A percentile compares a stretch with the other conserved stretches of the same genome.
Conservation (phyloP, 2,329 filamentous ascomycete species). For the Tricladium varicosporioides region DNA sequence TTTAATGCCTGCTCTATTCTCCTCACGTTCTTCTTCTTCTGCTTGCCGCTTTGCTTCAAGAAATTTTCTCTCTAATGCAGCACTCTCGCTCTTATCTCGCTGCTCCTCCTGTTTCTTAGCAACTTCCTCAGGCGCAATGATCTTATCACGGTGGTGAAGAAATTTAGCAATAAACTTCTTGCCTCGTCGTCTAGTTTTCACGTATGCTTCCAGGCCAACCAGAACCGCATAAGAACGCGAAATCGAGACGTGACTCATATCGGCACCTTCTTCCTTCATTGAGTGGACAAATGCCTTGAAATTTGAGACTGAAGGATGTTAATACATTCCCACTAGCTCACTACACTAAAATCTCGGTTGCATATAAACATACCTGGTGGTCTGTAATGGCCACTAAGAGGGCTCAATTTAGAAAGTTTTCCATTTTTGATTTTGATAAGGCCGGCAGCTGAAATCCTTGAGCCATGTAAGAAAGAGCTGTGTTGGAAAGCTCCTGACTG, state of each 20-base stretch:
- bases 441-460: constrained; percentile 78
- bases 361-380: constrained; percentile 56
- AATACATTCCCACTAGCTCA: not conserved
- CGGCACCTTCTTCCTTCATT: constrained; percentile 70
- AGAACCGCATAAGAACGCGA: constrained; percentile 80
- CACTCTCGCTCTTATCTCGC: constrained; percentile 60
- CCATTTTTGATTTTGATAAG: constrained; percentile 84
- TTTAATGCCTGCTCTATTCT: constrained; percentile 27
- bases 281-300: constrained; percentile 78
- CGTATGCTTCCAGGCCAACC: constrained; percentile 77
- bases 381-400: constrained; percentile 76
- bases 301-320: constrained; percentile 49
- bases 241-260: constrained; percentile 76
- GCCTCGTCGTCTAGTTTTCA: constrained; percentile 62
- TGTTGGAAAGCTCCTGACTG: constrained; percentile 87
- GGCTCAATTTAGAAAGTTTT: constrained; percentile 70
- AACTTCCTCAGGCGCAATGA: constrained; percentile 60
- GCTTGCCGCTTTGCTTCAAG: constrained; percentile 30
- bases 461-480: constrained; percentile 82
- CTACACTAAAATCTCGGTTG: not conserved
- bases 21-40: constrained; percentile 20
- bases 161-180: constrained; percentile 53
- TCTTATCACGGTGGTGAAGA: constrained; percentile 53
- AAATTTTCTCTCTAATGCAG: constrained; percentile 47
- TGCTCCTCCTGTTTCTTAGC: constrained; percentile 55